Conservation (phyloP, 2,329 filamentous ascomycete genomes). For the Madurella mycetomatis region DNA sequence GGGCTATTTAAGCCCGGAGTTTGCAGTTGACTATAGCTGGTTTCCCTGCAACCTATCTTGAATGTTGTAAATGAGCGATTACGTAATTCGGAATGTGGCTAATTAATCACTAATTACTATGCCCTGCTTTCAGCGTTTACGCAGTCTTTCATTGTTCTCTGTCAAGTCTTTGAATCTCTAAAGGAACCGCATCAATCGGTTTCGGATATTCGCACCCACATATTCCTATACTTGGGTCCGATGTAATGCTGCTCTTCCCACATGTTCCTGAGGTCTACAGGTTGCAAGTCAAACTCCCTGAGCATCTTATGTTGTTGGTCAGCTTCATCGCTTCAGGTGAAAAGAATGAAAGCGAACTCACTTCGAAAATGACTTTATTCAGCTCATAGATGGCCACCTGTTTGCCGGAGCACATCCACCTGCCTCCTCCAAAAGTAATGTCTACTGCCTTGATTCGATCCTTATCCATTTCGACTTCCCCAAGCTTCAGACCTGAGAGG, state of each 20-base stretch:
- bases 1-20: neutral
- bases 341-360: slow-evolving; percentile 21
- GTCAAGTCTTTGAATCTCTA: too few species aligned
- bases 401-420: slow-evolving; percentile 38
- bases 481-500: neutral
- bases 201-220: slow-evolving; percentile 29
- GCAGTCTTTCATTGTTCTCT: too few species aligned
- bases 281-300: slow-evolving; percentile 28
- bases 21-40: neutral
- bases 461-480: neutral
- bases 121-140: too few species aligned
- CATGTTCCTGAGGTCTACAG: slow-evolving; percentile 24
- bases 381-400: slow-evolving; percentile 39
- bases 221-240: slow-evolving; percentile 26
- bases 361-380: slow-evolving; percentile 40
- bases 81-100: too few species aligned
- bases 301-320: slow-evolving; percentile 8
- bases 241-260: slow-evolving; percentile 23
- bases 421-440: slow-evolving; percentile 37
- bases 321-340: neutral
- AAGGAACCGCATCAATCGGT: neutral
- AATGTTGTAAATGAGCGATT: too few species aligned
- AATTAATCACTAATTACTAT: too few species aligned
- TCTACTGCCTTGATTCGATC: slow-evolving; percentile 25
- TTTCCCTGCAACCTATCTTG: too few species aligned